These are phyloP conservation scores for Blastosporella zonata DNA, from an alignment of 1,284 basidiomycete genomes.

Conservation along the genomic window DNA sequence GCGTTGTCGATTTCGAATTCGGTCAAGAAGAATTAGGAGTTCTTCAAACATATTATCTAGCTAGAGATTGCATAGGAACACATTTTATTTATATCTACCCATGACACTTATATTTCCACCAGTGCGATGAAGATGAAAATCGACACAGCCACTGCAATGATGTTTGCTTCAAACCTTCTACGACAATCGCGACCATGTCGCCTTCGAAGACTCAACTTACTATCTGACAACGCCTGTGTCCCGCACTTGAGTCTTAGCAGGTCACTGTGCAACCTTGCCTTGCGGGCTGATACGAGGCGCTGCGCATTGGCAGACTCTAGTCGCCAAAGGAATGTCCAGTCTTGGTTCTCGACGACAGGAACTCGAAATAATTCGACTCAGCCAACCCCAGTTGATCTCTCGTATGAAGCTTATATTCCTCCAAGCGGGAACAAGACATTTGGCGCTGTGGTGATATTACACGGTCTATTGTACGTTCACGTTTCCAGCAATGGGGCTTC, in stretches of 20 bases:
- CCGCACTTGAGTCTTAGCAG: not conserved
- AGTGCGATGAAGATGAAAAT: not conserved
- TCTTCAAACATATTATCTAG: too few species aligned
- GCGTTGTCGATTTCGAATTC: not conserved
- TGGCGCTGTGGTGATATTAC: slow-evolving; percentile 57
- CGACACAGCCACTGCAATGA: slow-evolving; percentile 1
- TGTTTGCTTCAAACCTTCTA: not conserved
- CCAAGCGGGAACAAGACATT: slow-evolving; percentile 31
- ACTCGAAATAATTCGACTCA: slow-evolving; percentile 7
- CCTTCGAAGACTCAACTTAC: not conserved
- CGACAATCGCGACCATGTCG: not conserved
- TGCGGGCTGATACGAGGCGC: not conserved
- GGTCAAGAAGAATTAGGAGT: not conserved
- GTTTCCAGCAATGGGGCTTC: not conserved
- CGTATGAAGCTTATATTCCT: slow-evolving; percentile 25
- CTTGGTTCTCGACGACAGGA: not conserved
- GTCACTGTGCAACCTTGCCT: not conserved
- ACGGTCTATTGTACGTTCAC: slow-evolving; percentile 62
- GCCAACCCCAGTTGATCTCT: slow-evolving; percentile 22
- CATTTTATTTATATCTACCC: too few species aligned
- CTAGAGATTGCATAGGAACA: too few species aligned
- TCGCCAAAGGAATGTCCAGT: not conserved
- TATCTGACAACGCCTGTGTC: not conserved
- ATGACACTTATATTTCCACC: too few species aligned
- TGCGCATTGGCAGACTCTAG: not conserved